Conservation (phyloP, 2,329 filamentous ascomycete species). For the Lithohypha guttulata region DNA sequence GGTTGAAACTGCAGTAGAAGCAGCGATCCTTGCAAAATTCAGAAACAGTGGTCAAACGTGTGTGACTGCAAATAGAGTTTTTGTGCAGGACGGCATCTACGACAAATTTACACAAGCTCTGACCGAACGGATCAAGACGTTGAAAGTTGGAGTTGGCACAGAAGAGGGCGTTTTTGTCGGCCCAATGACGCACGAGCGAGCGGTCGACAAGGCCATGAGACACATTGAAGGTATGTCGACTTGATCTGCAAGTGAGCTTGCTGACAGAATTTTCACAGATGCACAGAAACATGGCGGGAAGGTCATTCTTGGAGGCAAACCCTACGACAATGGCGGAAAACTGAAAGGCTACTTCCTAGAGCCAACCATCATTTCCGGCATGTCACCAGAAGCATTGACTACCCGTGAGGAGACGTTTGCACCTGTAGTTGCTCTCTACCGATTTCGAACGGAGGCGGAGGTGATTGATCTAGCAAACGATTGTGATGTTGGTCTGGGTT, state of each 20-base stretch:
- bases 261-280: no score
- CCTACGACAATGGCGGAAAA: background rate
- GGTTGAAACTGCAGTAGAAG: constrained; percentile 23
- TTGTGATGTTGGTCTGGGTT: constrained; percentile 25
- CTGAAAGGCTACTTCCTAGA: constrained; percentile 28
- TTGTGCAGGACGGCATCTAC: constrained; percentile 66
- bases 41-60: constrained; percentile 17
- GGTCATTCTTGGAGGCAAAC: constrained; percentile 18
- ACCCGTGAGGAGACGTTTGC: constrained; percentile 26
- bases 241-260: no score
- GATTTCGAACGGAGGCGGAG: constrained; percentile 29
- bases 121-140: constrained; percentile 58
- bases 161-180: constrained; percentile 61
- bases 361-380: constrained; percentile 15
- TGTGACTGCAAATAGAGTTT: constrained; percentile 57
- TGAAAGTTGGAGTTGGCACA: constrained; percentile 67
- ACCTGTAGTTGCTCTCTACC: constrained; percentile 49
- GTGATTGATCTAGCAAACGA: constrained; percentile 25
- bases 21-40: constrained; percentile 12
- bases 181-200: constrained; percentile 42
- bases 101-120: constrained; percentile 60
- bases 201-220: constrained; percentile 12
- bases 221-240: no score
- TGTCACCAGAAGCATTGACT: constrained; percentile 13
- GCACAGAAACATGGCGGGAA: constrained; percentile 19